Conservation (phyloP, 345 rosid species). For the Litchi chinensis region DNA sequence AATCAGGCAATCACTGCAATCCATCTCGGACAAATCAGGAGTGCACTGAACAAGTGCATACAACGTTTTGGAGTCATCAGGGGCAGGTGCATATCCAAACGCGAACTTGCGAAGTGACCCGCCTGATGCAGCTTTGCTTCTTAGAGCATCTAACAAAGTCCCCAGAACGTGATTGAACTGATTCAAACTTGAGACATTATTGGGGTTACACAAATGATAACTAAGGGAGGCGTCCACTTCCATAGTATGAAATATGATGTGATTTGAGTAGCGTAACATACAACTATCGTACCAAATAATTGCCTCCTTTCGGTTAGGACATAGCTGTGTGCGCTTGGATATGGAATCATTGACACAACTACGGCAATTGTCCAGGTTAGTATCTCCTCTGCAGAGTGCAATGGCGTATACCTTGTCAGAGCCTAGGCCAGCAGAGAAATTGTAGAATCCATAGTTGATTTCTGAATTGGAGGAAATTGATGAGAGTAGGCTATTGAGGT, state of each 20-base stretch:
- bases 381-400: constrained; percentile 50
- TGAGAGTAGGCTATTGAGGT: constrained; percentile 22
- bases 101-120: constrained; percentile 28
- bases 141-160: constrained; percentile 16
- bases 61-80: background rate
- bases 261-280: constrained; percentile 28
- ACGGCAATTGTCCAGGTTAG: constrained; percentile 30
- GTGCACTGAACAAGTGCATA: constrained; percentile 48
- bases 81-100: background rate
- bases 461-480: constrained; percentile 22
- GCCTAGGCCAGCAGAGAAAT: constrained; percentile 8
- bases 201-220: background rate
- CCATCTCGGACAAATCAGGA: constrained; percentile 31
- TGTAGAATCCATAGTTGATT: constrained; percentile 24
- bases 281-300: constrained; percentile 20
- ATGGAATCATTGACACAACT: constrained; percentile 32
- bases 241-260: background rate
- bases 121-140: constrained; percentile 23
- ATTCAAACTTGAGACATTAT: constrained; percentile 13
- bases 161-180: constrained; percentile 22
- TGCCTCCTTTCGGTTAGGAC: constrained; percentile 16
- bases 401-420: constrained; percentile 38
- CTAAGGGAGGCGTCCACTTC: background rate
- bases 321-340: background rate
- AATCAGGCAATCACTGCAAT: constrained; percentile 24